These are phyloP conservation scores for Aschersonia sp. DNA, from an alignment of 2,329 filamentous ascomycete genomes.

Conservation along the genomic window DNA sequence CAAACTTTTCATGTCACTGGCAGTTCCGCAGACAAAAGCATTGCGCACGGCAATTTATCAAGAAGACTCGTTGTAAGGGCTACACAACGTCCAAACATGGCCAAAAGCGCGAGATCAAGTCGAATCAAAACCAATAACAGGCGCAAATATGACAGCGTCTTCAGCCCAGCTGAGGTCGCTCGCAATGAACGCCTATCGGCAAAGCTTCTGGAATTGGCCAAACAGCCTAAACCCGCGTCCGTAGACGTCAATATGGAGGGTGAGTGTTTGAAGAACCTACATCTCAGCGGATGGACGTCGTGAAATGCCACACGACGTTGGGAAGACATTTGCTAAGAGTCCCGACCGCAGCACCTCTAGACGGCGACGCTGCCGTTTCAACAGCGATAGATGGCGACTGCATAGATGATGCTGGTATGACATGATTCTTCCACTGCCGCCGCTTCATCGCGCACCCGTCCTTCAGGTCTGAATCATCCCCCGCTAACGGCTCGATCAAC, in stretches of 20 bases:
- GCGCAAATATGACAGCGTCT: constrained; percentile 65
- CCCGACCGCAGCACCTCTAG: neutral
- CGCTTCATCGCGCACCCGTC: too few species aligned
- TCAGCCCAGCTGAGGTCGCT: constrained; percentile 67
- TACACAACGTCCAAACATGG: constrained; percentile 43
- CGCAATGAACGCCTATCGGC: constrained; percentile 72
- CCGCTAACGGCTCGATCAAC: neutral
- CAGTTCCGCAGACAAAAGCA: neutral
- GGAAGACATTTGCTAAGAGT: too few species aligned
- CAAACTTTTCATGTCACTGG: too few species aligned
- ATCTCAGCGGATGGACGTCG: neutral
- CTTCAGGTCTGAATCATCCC: neutral
- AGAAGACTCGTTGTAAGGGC: neutral
- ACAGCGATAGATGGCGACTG: neutral
- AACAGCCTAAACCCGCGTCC: constrained; percentile 55
- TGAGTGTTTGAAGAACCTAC: constrained; percentile 7
- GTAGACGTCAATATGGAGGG: constrained; percentile 34
- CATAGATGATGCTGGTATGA: too few species aligned
- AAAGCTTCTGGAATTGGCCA: constrained; percentile 68
- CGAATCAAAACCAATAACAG: constrained; percentile 70
- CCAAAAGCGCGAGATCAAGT: constrained; percentile 72
- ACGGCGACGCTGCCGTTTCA: constrained; percentile 10
- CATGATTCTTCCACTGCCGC: too few species aligned
- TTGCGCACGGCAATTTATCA: neutral
- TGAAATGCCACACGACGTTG: neutral